Percentiles rank a stretch among this genome's conserved stretches.
Evolutionary conservation across 2,329 filamentous ascomycete species (phyloP).

Genomic region (Aureobasidium uvarum): DNA sequence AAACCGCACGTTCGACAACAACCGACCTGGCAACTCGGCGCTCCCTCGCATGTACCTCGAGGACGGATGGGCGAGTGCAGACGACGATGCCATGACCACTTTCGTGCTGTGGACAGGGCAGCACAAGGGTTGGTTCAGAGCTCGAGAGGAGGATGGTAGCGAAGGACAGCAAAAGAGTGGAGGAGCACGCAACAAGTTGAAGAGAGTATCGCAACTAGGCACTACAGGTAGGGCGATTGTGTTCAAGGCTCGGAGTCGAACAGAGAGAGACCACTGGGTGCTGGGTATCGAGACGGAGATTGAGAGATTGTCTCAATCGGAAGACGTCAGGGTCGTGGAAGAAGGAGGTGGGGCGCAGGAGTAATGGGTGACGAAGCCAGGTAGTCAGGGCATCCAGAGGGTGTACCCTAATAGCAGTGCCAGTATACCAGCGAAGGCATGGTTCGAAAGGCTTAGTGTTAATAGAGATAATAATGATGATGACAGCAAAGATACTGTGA

Average conservation of each 20-base stretch:
- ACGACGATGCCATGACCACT: slow-evolving; percentile 65
- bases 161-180: slow-evolving; percentile 29
- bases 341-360: not conserved
- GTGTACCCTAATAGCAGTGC: not conserved
- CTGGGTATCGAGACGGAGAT: slow-evolving; percentile 65
- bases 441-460: not conserved
- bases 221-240: slow-evolving; percentile 62
- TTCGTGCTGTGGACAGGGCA: slow-evolving; percentile 66
- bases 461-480: not conserved
- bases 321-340: slow-evolving; percentile 51
- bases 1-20: slow-evolving; percentile 63
- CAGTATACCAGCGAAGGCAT: not conserved
- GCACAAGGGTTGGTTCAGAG: slow-evolving; percentile 56
- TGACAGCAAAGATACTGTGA: not conserved
- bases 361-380: not conserved
- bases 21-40: slow-evolving; percentile 58
- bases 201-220: slow-evolving; percentile 60
- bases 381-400: not conserved
- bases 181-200: slow-evolving; percentile 50
- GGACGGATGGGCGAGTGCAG: slow-evolving; percentile 60
- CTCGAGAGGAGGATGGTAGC: slow-evolving; percentile 36
- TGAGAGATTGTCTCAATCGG: slow-evolving; percentile 55
- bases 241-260: slow-evolving; percentile 62
- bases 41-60: slow-evolving; percentile 60
- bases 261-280: slow-evolving; percentile 68